Evolutionary conservation across 805 yeast genomes (phyloP), one percentile per base, ranked within the genome.

Genomic region (Suhomyces pyralidae): DNA sequence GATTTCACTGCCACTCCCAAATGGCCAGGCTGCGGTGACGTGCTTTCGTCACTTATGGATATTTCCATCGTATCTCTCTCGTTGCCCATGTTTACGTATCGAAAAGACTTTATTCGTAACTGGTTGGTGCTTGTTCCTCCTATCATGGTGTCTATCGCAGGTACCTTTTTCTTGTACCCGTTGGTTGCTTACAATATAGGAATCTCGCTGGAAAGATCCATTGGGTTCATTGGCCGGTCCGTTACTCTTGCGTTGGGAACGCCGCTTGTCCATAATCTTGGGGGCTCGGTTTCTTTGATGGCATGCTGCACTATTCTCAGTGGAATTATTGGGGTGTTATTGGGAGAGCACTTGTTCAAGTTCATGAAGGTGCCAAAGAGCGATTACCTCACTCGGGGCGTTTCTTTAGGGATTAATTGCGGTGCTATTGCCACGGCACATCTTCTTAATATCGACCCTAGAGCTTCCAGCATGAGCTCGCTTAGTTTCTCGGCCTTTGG

Each of bases 361-460:
- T 60, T 83, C 9, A 62, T 86, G 28, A 63, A 85, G 38, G 75
- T 88, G 6, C 74, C 81, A 6, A 76, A 78, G 28, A 79, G 81
- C 58, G 94, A 88, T 63, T 88, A 80, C 62, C 84, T 88, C 7
- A 84, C 90, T 0, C 69, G 91, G 56, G 96, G 96, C 2, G 82
- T 88, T 17, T 83, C 90, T 0, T 68, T 87, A 47, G 96, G 96
- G 4, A 78, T 86, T 48, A 86, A 85, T 61, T 86, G 92, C 62
- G 90, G 92, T 8, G 96, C 96, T 1, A 86, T 88, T 48, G 89
- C 91, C 3, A 86, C 96, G 2, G 92, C 93, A 0, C 86, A 86
- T 65, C 69, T 88, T 46, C 67, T 88, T 34, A 80, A 81, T 25
- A 77, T 78, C 30, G 91, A 88, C 61, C 88, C 94, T 12, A 73